Evolutionary conservation across 2,329 filamentous ascomycete genomes (phyloP).

Genomic region (Penicillium palitans): DNA sequence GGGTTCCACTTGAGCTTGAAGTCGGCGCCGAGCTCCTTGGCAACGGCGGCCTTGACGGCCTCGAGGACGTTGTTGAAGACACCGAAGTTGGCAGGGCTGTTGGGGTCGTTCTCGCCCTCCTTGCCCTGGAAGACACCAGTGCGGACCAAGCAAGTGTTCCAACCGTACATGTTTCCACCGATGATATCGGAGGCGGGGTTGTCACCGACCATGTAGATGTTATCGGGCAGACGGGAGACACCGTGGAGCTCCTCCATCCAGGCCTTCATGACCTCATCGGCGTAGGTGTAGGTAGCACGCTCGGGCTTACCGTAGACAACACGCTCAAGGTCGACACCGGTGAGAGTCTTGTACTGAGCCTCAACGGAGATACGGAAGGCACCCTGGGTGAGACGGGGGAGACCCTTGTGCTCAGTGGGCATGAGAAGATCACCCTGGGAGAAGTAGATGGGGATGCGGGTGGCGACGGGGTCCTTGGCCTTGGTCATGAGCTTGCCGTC

Average conservation of each 20-base stretch:
- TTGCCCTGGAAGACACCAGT: conserved; percentile 74
- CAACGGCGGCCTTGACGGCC: conserved; percentile 66
- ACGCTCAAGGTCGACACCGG: conserved; percentile 70
- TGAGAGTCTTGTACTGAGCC: conserved; percentile 64
- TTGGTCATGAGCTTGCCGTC: conserved; percentile 66
- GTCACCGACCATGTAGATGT: conserved; percentile 76
- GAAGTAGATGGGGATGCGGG: conserved; percentile 74
- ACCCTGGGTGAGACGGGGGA: conserved; percentile 69
- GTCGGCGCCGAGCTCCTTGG: conserved; percentile 69
- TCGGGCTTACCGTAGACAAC: conserved; percentile 76
- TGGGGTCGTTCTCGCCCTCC: conserved; percentile 66
- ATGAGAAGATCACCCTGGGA: conserved; percentile 66
- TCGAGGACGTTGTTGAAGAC: conserved; percentile 73
- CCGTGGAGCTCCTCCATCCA: conserved; percentile 78
- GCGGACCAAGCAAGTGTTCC: conserved; percentile 77
- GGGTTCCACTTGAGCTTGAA: conserved; percentile 74
- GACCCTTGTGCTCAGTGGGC: conserved; percentile 62
- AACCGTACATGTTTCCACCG: conserved; percentile 77
- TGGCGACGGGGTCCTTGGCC: conserved; percentile 63
- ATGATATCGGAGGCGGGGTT: conserved; percentile 73
- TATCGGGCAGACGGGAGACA: conserved; percentile 66
- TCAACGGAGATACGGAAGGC: conserved; percentile 74
- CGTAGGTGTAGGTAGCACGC: conserved; percentile 74
- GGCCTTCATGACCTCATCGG: conserved; percentile 68
- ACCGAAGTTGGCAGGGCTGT: conserved; percentile 75